Evolutionary conservation across 208 protist genomes (phyloP), one percentile per base, ranked within the genome.

Genomic region (Leishmania gerbilli): DNA sequence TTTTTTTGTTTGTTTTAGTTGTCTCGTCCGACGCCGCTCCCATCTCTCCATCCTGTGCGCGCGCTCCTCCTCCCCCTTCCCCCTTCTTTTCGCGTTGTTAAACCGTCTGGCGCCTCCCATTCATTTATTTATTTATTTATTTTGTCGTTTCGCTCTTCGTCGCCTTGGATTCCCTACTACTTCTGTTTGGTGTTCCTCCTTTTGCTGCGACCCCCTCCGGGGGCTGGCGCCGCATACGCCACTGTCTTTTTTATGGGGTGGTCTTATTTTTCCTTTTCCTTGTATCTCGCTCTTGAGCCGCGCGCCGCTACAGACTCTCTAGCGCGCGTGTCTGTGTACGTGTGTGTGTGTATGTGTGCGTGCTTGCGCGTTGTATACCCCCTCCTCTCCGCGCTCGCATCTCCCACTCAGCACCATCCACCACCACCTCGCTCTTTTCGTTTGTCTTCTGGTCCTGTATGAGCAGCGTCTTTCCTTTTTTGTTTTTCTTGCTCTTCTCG

Each of bases 401-500:
- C 56, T 31, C 24, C 56, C 56, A 9, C 56, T 24, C 24, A 24
- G 56, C 56, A 11, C 27, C 24, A 31, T 15, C 56, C 24, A 62
- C 24, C 56, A 62, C 56, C 24, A n/a, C 56, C 0, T 62, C 56
- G 17, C 53, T 6, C 19, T 56, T 56, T 62, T 40, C 37, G 37
- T 37, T 62, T 62, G 6, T 62, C 56, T n/a, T n/a, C 24, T 0
- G 24, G 24, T 31, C 6, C 7, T 62, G 24, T n/a, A 8, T 62
- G 8, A 3, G 13, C 56, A 62, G 7, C 56, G 56, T 21, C 34
- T 34, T 42, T 17, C 34, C 15, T 69, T 69, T 42, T 45, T 37
- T 37, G 34, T 37, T 37, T 55, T 77, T 80, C 79, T 76, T 71
- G 2, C 21, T 79, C 31, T 53, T 72, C 4, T 76, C n/a, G 8